Evolutionary conservation across 768 basidiomycete genomes (phyloP), one percentile per base, ranked within the genome.

Genomic region (Lentinula sp.): DNA sequence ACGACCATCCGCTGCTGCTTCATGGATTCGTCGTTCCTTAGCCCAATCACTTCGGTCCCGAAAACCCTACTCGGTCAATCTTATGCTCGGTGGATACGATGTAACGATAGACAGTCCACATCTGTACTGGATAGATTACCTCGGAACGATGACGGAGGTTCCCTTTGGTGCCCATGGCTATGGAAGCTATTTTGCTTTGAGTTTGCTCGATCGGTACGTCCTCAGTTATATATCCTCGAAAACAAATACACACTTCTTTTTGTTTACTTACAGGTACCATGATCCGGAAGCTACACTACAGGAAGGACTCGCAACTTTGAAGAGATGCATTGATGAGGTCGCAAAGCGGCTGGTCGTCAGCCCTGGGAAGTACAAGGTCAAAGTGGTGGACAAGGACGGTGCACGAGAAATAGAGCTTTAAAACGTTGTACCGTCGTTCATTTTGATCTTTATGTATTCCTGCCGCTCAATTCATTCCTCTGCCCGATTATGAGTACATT

Each of bases 131-230:
- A 80, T 98, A 62, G 97, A 99, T 77, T 94, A 96, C 73, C 81
- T 97, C 35, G 97, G 97, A 28, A 96, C 97, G 5, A 81, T 91
- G 69, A 83, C 87, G 3, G 84, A 87, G 59, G 89, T 97, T 11
- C 95, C 95, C 0, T 99, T 95, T 70, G 95, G 87, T 15, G 95
- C 94, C 0, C 96, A 98, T 69, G 97, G 97, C 2, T 95, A 98
- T 70, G 97, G 94, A 48, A 83, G 88, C 60, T 97, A 95, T 75
- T 97, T 98, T 73, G 88, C 87, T 9, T 75, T 98, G 65, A 87
- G 89, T 84, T 89, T 96, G 70, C 80, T 98, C 59, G 97, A 99
- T 70, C 81, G 91, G 91, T 92, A 61, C 42, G 83, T 70, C n/a
- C 50, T 18, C 39, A 18, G 52, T 50, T 35, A 10, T 59, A 18